Evolutionary conservation across 305 asterid genomes (phyloP), one percentile per base, ranked within the genome.

Genomic region (Plantago lanceolata): DNA sequence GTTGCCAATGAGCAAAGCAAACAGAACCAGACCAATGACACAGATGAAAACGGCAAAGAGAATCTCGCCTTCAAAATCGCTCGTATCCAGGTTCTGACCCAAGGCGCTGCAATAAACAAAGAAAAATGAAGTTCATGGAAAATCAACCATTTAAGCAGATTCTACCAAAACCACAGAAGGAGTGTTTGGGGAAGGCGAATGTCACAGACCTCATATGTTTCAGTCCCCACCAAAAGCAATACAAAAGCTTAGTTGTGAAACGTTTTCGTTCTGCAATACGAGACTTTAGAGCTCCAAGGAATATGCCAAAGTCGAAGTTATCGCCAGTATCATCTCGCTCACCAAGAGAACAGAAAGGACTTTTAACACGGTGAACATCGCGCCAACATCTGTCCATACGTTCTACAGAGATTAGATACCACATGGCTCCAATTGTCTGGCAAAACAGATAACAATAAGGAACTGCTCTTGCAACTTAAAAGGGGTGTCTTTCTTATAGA

Each of bases 161-260:
- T 33, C 1, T 33, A 33, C 40, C 40, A 33, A 33, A 33, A 33
- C 40, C 40, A 5, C 8, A 11, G 11, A 33, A 33, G 8, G 11
- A 5, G 7, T 33, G 40, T 33, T 33, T 33, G 60, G 24, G 16
- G 16, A 20, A 52, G 19, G 15, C 13, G 20, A 51, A n/a, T 20
- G 45, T 60, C 26, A 6, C 19, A 77, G 76, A 90, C 99, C 99
- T 94, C 75, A 94, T 77, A 77, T 94, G 90, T 81, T 90, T 97
- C 78, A 94, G 85, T 24, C 99, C 97, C 97, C 99, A 94, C 99
- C 99, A 94, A 29, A 94, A 84, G 69, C 99, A 94, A 78, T 94
- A 94, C 69, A 94, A 86, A 61, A 90, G 90, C 69, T 94, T 94
- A 47, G 89, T 71, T 65, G 79, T 33, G 71, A 94, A 94, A 16